phyloP scores from a whole-genome alignment of 345 rosid genomes.

The Eucalyptus cloeziana region DNA sequence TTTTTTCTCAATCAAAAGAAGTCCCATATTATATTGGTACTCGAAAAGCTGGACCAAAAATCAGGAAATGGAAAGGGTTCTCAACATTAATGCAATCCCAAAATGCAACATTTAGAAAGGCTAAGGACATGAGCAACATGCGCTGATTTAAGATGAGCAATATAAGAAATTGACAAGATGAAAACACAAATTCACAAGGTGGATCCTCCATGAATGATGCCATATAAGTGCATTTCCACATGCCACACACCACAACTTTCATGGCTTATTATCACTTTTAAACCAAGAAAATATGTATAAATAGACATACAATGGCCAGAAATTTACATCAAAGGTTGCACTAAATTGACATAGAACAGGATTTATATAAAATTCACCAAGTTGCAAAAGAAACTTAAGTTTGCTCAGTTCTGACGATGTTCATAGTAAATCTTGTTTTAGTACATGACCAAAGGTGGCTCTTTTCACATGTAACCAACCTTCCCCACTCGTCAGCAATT shows the following conservation, averaged over 20 bases:
- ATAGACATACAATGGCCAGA: background rate
- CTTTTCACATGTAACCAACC: background rate
- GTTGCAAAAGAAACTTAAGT: background rate
- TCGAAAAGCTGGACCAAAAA: conserved; percentile 60
- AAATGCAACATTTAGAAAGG: background rate
- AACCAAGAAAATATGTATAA: background rate
- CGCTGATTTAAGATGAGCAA: background rate
- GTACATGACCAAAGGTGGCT: background rate
- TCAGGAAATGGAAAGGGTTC: background rate
- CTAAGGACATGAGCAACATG: background rate
- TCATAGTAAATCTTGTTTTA: background rate
- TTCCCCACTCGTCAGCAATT: background rate
- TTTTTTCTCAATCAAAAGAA: conserved; percentile 84
- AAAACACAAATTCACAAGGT: background rate
- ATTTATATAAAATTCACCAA: background rate
- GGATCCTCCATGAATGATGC: background rate
- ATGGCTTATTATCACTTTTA: background rate
- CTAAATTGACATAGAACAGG: background rate
- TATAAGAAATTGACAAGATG: background rate
- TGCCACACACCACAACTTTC: background rate
- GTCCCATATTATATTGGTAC: conserved; percentile 91
- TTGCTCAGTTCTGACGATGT: background rate
- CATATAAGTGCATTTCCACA: background rate
- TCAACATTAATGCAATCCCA: background rate
- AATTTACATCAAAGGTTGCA: background rate